Conservation (phyloP, 306 rosid species). For the Cicer arietinum region DNA sequence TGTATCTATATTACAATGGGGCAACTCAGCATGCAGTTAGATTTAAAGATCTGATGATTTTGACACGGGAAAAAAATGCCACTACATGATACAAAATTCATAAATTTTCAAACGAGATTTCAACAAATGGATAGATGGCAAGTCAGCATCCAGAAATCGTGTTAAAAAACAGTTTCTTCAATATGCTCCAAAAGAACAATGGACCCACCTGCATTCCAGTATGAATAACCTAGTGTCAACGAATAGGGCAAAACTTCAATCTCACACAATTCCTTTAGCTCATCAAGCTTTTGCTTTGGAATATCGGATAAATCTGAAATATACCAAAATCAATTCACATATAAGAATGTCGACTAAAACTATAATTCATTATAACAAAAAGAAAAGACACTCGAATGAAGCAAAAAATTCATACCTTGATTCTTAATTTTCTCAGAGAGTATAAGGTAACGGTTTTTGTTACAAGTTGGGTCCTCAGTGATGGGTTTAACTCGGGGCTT, state of each 20-base stretch:
- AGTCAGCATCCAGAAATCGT: neutral
- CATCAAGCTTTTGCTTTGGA: slow-evolving; percentile 66
- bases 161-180: slow-evolving; percentile 15
- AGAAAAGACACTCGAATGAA: neutral
- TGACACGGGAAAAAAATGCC: slow-evolving; percentile 7
- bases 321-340: slow-evolving; percentile 33
- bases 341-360: slow-evolving; percentile 25
- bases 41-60: neutral
- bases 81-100: slow-evolving; percentile 11
- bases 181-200: slow-evolving; percentile 29
- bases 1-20: neutral
- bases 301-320: slow-evolving; percentile 72
- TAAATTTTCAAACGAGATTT: neutral
- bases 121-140: neutral
- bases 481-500: slow-evolving; percentile 86
- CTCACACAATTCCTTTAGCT: slow-evolving; percentile 69
- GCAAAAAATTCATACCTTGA: slow-evolving; percentile 52
- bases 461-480: slow-evolving; percentile 72
- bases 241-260: slow-evolving; percentile 82
- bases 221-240: slow-evolving; percentile 82
- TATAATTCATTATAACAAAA: slow-evolving; percentile 6
- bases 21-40: slow-evolving; percentile 12
- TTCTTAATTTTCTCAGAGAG: slow-evolving; percentile 71
- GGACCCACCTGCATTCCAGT: slow-evolving; percentile 88
- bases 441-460: slow-evolving; percentile 73